phyloP scores from a whole-genome alignment of 2,329 filamentous ascomycete species.

The Colletotrichum tropicicola region DNA sequence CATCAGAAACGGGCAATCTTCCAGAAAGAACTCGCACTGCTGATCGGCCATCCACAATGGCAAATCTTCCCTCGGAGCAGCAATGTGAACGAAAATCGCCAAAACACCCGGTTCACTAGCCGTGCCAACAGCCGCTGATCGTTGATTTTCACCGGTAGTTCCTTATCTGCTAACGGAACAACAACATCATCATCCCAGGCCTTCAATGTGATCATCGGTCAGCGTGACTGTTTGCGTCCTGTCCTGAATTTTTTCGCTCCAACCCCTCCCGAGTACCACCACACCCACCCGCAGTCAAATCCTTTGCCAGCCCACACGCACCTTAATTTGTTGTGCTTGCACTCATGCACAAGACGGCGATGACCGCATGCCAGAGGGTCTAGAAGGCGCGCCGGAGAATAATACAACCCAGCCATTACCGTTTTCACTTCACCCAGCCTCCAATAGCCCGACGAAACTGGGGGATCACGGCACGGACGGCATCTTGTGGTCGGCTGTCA shows the following conservation, averaged over 20 bases:
- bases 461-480: conserved; percentile 19
- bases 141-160: conserved; percentile 28
- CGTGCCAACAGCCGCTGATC: conserved; percentile 9
- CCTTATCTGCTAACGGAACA: conserved; percentile 6
- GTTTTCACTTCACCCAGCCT: background rate
- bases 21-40: conserved; percentile 11
- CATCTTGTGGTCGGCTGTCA: conserved; percentile 5
- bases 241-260: background rate
- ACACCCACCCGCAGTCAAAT: background rate
- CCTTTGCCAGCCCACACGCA: conserved; percentile 2
- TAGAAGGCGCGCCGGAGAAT: background rate
- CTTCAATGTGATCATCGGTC: conserved; percentile 7
- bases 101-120: background rate
- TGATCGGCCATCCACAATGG: background rate
- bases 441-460: background rate
- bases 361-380: background rate
- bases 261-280: background rate
- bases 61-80: background rate
- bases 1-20: conserved; percentile 14
- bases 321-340: background rate
- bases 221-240: background rate
- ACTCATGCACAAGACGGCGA: background rate
- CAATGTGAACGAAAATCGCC: background rate
- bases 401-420: conserved; percentile 3
- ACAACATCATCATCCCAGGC: conserved; percentile 4